phyloP scores from a whole-genome alignment of 1,284 basidiomycete genomes.

The Apiotrichum veenhuisii region DNA sequence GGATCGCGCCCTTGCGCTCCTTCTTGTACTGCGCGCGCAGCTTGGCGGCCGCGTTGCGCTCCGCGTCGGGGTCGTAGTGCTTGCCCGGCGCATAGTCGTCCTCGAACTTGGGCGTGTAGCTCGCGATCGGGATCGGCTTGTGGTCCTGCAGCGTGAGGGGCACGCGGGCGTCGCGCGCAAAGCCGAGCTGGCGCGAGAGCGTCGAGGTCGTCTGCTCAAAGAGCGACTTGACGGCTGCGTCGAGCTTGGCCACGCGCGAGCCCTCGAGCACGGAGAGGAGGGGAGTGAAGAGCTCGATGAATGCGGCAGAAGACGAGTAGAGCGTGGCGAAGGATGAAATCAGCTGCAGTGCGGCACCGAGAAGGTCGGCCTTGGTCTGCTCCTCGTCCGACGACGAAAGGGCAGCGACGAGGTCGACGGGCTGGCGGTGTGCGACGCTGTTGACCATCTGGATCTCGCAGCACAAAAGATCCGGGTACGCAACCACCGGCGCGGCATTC shows the following conservation, averaged over 20 bases:
- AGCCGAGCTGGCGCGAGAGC: conserved; percentile 64
- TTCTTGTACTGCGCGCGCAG: conserved; percentile 87
- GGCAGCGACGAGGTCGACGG: conserved; percentile 24
- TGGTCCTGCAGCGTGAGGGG: conserved; percentile 87
- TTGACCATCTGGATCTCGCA: conserved; percentile 11
- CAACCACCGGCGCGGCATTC: conserved; percentile 52
- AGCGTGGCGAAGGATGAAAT: conserved; percentile 65
- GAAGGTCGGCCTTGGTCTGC: conserved; percentile 51
- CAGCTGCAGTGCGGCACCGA: conserved; percentile 62
- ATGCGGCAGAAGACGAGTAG: conserved; percentile 73
- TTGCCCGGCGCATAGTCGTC: conserved; percentile 63
- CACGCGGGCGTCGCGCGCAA: conserved; percentile 65
- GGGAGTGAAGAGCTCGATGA: conserved; percentile 77
- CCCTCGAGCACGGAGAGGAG: conserved; percentile 59
- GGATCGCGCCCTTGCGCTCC: conserved; percentile 93
- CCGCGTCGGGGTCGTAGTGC: conserved; percentile 87
- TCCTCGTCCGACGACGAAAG: conserved; percentile 50
- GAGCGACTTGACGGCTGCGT: conserved; percentile 57
- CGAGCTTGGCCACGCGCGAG: conserved; percentile 56
- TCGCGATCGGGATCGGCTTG: conserved; percentile 91
- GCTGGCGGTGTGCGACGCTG: conserved; percentile 24
- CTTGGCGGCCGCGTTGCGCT: conserved; percentile 82
- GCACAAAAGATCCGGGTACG: conserved; percentile 30
- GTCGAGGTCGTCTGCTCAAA: conserved; percentile 52
- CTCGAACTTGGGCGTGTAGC: conserved; percentile 93